Conservation (phyloP, 495 filamentous ascomycete species). For the Neohortaea acidophila region DNA sequence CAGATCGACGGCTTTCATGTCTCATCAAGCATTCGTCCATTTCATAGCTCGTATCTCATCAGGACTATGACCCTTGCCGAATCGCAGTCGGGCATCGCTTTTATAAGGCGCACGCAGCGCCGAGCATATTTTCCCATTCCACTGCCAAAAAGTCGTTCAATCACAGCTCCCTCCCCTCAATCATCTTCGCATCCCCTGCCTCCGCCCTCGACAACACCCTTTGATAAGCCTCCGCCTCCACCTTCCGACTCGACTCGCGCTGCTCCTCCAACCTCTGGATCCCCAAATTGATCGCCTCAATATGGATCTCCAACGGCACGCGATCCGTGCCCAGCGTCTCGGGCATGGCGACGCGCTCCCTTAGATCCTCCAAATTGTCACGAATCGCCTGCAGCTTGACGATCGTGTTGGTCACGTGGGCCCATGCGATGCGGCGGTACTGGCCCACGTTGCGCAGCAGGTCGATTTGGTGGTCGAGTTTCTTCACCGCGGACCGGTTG, state of each 20-base stretch:
- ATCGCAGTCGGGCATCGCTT: too few relatives aligned
- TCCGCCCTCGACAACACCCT: slow-evolving; percentile 33
- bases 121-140: too few relatives aligned
- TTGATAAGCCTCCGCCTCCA: slow-evolving; percentile 41
- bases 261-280: slow-evolving; percentile 48
- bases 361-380: slow-evolving; percentile 48
- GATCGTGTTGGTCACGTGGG: slow-evolving; percentile 43
- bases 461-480: slow-evolving; percentile 40
- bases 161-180: slow-evolving; percentile 3
- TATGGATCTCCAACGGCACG: slow-evolving; percentile 50
- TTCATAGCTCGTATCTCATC: too few relatives aligned
- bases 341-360: slow-evolving; percentile 47
- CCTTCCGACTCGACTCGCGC: slow-evolving; percentile 37
- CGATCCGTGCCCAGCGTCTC: slow-evolving; percentile 34
- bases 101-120: too few relatives aligned
- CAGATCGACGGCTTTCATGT: too few relatives aligned
- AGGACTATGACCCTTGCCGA: too few relatives aligned
- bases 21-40: too few relatives aligned
- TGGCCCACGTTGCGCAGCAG: slow-evolving; percentile 42
- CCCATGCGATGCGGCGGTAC: slow-evolving; percentile 44
- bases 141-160: background rate
- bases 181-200: slow-evolving; percentile 3
- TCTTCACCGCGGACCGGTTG: slow-evolving; percentile 39
- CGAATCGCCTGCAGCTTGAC: slow-evolving; percentile 52
- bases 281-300: slow-evolving; percentile 51